phyloP scores from a whole-genome alignment of 1,139 yeast genomes.

The Yamadazyma blattariae region DNA sequence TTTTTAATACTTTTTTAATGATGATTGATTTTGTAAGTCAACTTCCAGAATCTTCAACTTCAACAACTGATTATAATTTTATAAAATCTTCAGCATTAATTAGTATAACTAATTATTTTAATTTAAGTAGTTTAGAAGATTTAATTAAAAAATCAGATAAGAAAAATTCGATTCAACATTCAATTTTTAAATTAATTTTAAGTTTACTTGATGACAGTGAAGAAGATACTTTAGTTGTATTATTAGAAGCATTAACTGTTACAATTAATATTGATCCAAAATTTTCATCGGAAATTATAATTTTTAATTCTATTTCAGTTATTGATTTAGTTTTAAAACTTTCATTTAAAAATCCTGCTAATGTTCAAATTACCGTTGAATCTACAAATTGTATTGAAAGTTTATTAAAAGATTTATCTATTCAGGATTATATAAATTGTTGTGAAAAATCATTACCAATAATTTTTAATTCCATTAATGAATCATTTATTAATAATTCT shows the following conservation, averaged over 20 bases:
- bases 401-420: slow-evolving; percentile 48
- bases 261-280: slow-evolving; percentile 46
- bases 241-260: slow-evolving; percentile 67
- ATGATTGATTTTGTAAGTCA: slow-evolving; percentile 28
- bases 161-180: slow-evolving; percentile 21
- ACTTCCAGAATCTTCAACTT: slow-evolving; percentile 9
- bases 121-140: slow-evolving; percentile 36
- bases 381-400: slow-evolving; percentile 59
- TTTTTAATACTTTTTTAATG: slow-evolving; percentile 37
- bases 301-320: slow-evolving; percentile 19
- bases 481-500: slow-evolving; percentile 13
- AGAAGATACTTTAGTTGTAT: slow-evolving; percentile 76
- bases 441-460: slow-evolving; percentile 55
- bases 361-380: slow-evolving; percentile 65
- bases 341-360: slow-evolving; percentile 73
- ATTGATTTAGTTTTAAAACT: slow-evolving; percentile 60
- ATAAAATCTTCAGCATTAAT: slow-evolving; percentile 46
- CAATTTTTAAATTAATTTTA: slow-evolving; percentile 27
- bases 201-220: slow-evolving; percentile 61
- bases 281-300: slow-evolving; percentile 28
- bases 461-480: slow-evolving; percentile 38
- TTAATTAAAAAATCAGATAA: slow-evolving; percentile 10
- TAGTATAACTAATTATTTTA: slow-evolving; percentile 52
- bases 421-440: slow-evolving; percentile 42
- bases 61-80: slow-evolving; percentile 15